phyloP scores from a whole-genome alignment of 352 stramenopile genomes.

The Phytophthora melonis region DNA sequence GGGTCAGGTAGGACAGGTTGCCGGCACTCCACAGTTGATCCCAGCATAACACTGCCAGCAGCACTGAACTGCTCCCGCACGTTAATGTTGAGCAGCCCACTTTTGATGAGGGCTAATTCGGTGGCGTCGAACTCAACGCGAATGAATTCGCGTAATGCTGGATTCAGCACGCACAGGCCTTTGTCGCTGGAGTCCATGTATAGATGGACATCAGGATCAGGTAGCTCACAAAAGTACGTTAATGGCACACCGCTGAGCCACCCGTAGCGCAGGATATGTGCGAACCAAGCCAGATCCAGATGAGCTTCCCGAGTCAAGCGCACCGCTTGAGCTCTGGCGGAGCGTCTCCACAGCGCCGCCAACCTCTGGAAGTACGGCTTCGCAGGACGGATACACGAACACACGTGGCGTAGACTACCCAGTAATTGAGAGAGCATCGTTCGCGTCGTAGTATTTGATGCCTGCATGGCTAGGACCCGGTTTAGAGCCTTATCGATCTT shows the following conservation, averaged over 20 bases:
- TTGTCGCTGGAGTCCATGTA: slow-evolving; percentile 29
- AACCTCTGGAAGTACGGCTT: slow-evolving; percentile 12
- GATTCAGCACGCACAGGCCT: slow-evolving; percentile 30
- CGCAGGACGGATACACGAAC: neutral
- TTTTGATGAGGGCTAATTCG: slow-evolving; percentile 14
- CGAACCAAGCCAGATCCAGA: slow-evolving; percentile 6
- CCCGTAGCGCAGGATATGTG: neutral
- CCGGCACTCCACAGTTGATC: neutral
- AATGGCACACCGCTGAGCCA: neutral
- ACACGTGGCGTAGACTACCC: slow-evolving; percentile 1
- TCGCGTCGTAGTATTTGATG: neutral
- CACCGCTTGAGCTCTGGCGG: neutral
- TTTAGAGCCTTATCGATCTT: slow-evolving; percentile 24
- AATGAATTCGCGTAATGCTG: slow-evolving; percentile 3
- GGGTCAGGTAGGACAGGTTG: neutral
- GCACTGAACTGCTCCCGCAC: slow-evolving; percentile 19
- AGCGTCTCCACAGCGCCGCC: neutral
- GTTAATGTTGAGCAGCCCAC: slow-evolving; percentile 21
- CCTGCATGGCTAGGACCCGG: neutral
- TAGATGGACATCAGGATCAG: slow-evolving; percentile 4
- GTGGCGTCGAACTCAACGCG: slow-evolving; percentile 22
- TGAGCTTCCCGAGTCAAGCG: neutral
- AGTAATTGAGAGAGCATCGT: neutral
- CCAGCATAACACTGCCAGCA: slow-evolving; percentile 1
- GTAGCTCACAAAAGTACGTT: no score